Evolutionary conservation across 371 early-diverging fungal genomes (phyloP).

Genomic region (Polyrhizophydium stewartii): DNA sequence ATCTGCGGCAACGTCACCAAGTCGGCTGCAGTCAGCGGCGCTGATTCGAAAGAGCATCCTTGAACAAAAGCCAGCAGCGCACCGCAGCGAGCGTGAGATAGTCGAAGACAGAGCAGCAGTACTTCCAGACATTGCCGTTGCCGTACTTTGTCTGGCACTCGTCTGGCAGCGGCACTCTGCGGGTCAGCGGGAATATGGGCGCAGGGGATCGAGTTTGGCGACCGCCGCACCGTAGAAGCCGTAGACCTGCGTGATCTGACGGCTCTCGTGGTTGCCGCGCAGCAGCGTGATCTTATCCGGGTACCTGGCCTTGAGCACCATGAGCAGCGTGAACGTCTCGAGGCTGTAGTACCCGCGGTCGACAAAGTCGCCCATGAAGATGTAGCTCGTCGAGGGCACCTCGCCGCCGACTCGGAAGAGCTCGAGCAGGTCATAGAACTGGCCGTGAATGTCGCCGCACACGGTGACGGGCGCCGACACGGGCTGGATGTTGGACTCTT

Average conservation of each 20-base stretch:
- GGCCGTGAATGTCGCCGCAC: conserved; percentile 98
- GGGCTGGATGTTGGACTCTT: conserved; percentile 95
- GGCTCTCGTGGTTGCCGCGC: conserved; percentile 98
- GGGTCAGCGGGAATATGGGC: not conserved
- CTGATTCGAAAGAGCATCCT: too few relatives aligned
- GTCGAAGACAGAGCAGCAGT: conserved; percentile 98
- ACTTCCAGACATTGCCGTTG: conserved; percentile 98
- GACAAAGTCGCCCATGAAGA: conserved; percentile 99
- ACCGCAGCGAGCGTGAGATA: conserved; percentile 97
- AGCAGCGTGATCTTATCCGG: conserved; percentile 96
- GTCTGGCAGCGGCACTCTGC: conserved; percentile 47
- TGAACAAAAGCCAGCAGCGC: conserved; percentile 15
- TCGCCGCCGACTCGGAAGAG: conserved; percentile 98
- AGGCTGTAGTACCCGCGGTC: conserved; percentile 99
- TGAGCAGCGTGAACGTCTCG: conserved; percentile 93
- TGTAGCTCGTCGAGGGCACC: conserved; percentile 95
- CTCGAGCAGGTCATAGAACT: conserved; percentile 98
- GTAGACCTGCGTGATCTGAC: conserved; percentile 99
- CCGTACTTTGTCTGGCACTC: conserved; percentile 98
- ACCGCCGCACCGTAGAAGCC: conserved; percentile 85
- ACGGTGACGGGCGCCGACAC: conserved; percentile 95
- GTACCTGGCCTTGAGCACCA: conserved; percentile 93
- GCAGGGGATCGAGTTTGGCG: not conserved
- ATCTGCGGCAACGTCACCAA: conserved; percentile 38
- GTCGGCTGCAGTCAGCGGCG: too few relatives aligned